Evolutionary conservation across 177 flowering plant species (phyloP), one percentile per base, ranked within the genome.

Genomic region (Vitis hybrid): DNA sequence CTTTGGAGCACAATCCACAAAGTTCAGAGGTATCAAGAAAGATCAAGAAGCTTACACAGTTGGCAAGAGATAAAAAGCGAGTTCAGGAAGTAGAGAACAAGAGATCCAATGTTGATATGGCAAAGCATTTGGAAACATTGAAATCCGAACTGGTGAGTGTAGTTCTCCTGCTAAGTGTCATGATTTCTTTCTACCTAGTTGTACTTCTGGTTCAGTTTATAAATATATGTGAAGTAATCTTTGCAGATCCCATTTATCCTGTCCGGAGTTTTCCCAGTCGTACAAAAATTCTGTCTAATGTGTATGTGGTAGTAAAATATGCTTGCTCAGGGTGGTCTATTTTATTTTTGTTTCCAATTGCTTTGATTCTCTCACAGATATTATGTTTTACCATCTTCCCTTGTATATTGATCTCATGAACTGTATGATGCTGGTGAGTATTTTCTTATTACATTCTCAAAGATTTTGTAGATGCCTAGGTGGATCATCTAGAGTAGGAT

Each of bases 11-110:
- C 73, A 94, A 92, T 74, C 85, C 97, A 69, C 91, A 88, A 73
- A 94, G 89, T 76, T 62, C 88, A 65, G 99, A 94, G 88, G 95
- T 94, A 48, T 83, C 93, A 14, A 90, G 83, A 79, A 94, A 92
- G 77, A 88, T 94, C 55, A 94, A 91, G 86, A 83, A 82, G 80
- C 80, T 92, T 61, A 69, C 80, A 45, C 97, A 87, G 69, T 77
- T 92, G 76, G 85, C 83, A 12, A 87, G 70, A 71, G 97, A 91
- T 50, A 90, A 85, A 75, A 83, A 84, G 67, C 82, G 93, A 77
- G 86, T 83, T 62, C 83, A 90, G 75, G 98, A 92, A 83, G 82
- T 91, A 72, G 91, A 90, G 75, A 84, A 71, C 52, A 76, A 82
- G 77, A 88, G 94, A 76, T 82, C 95, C 18, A 90, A 94, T 74